Evolutionary conservation across 768 basidiomycete genomes (phyloP).

Genomic region (Hypholoma fasciculare): DNA sequence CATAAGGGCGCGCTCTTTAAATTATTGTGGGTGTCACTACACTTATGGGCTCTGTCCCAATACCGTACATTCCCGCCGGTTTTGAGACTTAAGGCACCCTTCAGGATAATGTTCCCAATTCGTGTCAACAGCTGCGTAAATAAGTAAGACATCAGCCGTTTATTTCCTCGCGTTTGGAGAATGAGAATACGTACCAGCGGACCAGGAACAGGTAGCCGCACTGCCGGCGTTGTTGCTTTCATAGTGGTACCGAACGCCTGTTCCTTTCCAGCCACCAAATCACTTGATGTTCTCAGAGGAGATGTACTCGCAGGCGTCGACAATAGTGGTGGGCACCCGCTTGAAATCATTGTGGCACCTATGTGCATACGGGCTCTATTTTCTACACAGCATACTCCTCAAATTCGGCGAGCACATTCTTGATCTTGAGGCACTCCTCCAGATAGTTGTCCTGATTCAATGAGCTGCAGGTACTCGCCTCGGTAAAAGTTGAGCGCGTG

Average conservation of each 20-base stretch:
- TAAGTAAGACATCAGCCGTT: constrained; percentile 13
- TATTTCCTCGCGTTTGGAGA: too few species aligned
- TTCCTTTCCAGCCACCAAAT: constrained; percentile 98
- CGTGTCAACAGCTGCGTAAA: background rate
- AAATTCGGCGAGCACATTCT: constrained; percentile 95
- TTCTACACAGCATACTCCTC: constrained; percentile 88
- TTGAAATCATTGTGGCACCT: constrained; percentile 90
- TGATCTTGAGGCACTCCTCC: constrained; percentile 98
- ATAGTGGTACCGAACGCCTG: constrained; percentile 99
- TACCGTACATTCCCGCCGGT: too few species aligned
- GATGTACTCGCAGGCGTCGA: constrained; percentile 99
- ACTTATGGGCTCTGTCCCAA: too few species aligned
- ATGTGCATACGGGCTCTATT: constrained; percentile 89
- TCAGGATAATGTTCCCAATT: too few species aligned
- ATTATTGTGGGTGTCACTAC: too few species aligned
- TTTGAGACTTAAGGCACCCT: too few species aligned
- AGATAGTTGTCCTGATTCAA: constrained; percentile 99
- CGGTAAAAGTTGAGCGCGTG: constrained; percentile 99
- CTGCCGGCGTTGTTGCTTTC: too few species aligned
- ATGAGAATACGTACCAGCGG: too few species aligned
- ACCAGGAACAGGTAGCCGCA: too few species aligned
- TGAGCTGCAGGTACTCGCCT: constrained; percentile 98
- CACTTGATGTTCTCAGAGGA: constrained; percentile 99
- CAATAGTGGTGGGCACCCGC: constrained; percentile 89
- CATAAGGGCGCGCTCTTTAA: too few species aligned